phyloP scores from a whole-genome alignment of 2,329 filamentous ascomycete species.

The Alternaria triticimaculans region DNA sequence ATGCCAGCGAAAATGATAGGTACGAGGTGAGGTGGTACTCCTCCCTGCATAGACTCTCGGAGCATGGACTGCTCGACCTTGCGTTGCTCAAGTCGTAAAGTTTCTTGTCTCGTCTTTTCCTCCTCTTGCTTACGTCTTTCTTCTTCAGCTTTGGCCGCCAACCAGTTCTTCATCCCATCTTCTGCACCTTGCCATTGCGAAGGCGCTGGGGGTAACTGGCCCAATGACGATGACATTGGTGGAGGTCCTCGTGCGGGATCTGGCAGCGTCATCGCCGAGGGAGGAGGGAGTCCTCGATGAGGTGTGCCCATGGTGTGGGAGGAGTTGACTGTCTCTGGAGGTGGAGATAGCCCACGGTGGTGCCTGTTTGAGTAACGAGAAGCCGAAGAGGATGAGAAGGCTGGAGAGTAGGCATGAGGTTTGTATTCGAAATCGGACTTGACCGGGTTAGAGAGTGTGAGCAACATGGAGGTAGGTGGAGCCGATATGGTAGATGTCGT shows the following conservation, averaged over 20 bases:
- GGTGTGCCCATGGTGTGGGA: conserved; percentile 57
- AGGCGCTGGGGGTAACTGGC: conserved; percentile 54
- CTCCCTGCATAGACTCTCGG: conserved; percentile 59
- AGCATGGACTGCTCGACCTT: conserved; percentile 61
- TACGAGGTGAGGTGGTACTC: conserved; percentile 59
- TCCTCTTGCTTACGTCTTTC: conserved; percentile 62
- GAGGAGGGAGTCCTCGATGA: conserved; percentile 61
- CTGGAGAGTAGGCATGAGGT: conserved; percentile 58
- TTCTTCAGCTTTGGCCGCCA: conserved; percentile 60
- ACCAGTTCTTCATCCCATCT: conserved; percentile 60
- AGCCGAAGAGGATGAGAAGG: conserved; percentile 48
- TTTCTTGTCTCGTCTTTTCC: conserved; percentile 60
- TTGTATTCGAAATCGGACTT: conserved; percentile 57
- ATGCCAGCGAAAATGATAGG: conserved; percentile 63
- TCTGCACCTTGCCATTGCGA: conserved; percentile 59
- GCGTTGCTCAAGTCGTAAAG: conserved; percentile 57
- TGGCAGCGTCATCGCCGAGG: conserved; percentile 60
- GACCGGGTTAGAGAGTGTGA: conserved; percentile 58
- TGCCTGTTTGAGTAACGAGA: conserved; percentile 50
- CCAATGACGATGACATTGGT: conserved; percentile 45
- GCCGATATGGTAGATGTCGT: conserved; percentile 23
- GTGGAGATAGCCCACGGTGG: conserved; percentile 48
- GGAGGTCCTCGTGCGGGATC: conserved; percentile 53
- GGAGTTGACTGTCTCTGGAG: conserved; percentile 52
- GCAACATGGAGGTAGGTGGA: conserved; percentile 53